Percentiles rank a stretch among this genome's conserved stretches.
These are phyloP conservation scores for Phycomyces blakesleeanus DNA, from an alignment of 192 early-diverging fungal genomes.

Conservation along the genomic window DNA sequence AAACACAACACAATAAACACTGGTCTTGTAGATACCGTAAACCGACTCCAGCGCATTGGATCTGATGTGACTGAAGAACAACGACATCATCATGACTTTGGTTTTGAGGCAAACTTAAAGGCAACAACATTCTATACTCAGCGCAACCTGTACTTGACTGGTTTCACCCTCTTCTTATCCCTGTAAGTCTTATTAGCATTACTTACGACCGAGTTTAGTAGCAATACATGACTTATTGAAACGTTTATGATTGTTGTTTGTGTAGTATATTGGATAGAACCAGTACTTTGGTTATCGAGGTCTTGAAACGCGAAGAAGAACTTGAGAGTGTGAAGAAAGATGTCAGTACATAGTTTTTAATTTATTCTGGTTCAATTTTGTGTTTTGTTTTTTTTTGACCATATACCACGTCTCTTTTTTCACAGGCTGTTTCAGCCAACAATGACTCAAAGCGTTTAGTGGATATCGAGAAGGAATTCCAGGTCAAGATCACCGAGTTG, in stretches of 20 bases:
- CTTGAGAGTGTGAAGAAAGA: conserved; percentile 17
- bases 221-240: no score
- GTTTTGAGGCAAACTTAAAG: conserved; percentile 33
- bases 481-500: conserved; percentile 11
- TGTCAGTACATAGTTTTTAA: neutral
- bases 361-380: no score
- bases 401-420: neutral
- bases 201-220: no score
- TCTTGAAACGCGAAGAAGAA: conserved; percentile 49
- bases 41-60: conserved; percentile 40
- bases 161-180: conserved; percentile 58
- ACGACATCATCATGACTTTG: conserved; percentile 27
- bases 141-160: conserved; percentile 58
- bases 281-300: conserved; percentile 43
- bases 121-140: conserved; percentile 57
- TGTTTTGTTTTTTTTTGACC: neutral
- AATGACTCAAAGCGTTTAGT: conserved; percentile 20
- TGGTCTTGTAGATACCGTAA: conserved; percentile 56
- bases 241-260: no score
- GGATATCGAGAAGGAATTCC: conserved; percentile 16
- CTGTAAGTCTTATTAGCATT: no score
- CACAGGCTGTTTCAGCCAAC: neutral
- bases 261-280: conserved; percentile 53
- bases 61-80: conserved; percentile 15
- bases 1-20: neutral